Evolutionary conservation across 2,329 filamentous ascomycete species (phyloP).

Genomic region (Colletotrichum spinosum): DNA sequence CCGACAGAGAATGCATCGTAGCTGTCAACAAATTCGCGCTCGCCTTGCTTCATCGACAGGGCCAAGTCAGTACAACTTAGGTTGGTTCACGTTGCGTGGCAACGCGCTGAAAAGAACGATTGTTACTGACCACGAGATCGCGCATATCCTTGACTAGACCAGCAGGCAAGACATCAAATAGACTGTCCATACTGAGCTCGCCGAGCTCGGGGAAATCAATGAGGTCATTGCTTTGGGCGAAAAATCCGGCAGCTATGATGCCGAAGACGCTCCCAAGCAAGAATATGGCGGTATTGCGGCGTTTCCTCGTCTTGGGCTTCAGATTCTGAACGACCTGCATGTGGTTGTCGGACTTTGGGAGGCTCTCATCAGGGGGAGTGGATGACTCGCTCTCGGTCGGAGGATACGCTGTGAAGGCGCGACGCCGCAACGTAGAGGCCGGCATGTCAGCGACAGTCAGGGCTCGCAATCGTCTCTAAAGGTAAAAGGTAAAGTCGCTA

Average conservation of each 20-base stretch:
- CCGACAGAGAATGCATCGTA: slow-evolving; percentile 97
- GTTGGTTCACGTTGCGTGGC: background rate
- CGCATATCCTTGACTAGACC: slow-evolving; percentile 87
- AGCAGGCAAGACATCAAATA: slow-evolving; percentile 89
- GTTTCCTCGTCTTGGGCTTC: slow-evolving; percentile 70
- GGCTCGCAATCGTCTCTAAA: background rate
- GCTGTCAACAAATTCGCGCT: slow-evolving; percentile 83
- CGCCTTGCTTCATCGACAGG: slow-evolving; percentile 71
- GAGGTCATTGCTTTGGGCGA: slow-evolving; percentile 89
- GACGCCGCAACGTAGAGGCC: slow-evolving; percentile 32
- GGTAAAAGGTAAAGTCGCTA: slow-evolving; percentile 1
- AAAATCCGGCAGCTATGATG: slow-evolving; percentile 87
- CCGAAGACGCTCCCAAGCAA: slow-evolving; percentile 90
- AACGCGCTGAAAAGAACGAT: slow-evolving; percentile 10
- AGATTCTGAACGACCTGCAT: slow-evolving; percentile 55
- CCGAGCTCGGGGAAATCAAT: slow-evolving; percentile 80
- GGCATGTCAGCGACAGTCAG: slow-evolving; percentile 14
- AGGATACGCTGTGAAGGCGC: slow-evolving; percentile 42
- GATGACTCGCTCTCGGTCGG: slow-evolving; percentile 39
- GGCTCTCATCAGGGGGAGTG: slow-evolving; percentile 47
- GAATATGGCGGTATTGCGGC: slow-evolving; percentile 86
- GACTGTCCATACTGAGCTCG: slow-evolving; percentile 84
- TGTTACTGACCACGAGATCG: slow-evolving; percentile 78
- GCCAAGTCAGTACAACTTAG: slow-evolving; percentile 30
- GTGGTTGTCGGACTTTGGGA: slow-evolving; percentile 48